phyloP scores from a whole-genome alignment of 176 grass and related monocot species.

The Miscanthus lutarioriparius region DNA sequence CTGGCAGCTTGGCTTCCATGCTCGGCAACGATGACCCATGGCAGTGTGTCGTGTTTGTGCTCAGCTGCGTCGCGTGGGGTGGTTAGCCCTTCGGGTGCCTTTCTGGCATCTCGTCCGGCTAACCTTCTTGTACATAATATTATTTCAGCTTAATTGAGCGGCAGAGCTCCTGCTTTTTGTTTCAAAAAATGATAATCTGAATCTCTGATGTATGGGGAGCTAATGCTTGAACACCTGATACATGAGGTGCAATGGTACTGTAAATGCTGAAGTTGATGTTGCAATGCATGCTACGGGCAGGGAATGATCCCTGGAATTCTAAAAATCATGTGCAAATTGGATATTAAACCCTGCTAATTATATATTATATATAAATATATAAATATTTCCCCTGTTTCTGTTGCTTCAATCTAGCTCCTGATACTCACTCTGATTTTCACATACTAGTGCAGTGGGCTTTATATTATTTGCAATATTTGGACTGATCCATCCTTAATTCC shows the following conservation, averaged over 20 bases:
- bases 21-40: too few species aligned
- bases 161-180: too few species aligned
- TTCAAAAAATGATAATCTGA: not conserved
- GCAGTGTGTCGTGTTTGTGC: too few species aligned
- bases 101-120: too few species aligned
- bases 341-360: not conserved
- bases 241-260: not conserved
- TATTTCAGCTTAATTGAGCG: too few species aligned
- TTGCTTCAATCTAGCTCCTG: not conserved
- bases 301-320: not conserved
- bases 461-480: not conserved
- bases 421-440: not conserved
- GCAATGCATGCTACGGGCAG: not conserved
- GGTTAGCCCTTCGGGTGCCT: too few species aligned
- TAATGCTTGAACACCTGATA: not conserved
- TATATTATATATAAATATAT: not conserved
- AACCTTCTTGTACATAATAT: too few species aligned
- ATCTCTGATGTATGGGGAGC: not conserved
- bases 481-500: not conserved
- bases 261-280: not conserved
- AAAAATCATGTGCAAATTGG: not conserved
- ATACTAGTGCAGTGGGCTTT: not conserved
- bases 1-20: too few species aligned
- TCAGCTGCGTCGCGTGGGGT: too few species aligned
- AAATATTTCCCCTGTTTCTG: not conserved